phyloP scores from a whole-genome alignment of 2,329 filamentous ascomycete species.

The Lizonia empirigonia region DNA sequence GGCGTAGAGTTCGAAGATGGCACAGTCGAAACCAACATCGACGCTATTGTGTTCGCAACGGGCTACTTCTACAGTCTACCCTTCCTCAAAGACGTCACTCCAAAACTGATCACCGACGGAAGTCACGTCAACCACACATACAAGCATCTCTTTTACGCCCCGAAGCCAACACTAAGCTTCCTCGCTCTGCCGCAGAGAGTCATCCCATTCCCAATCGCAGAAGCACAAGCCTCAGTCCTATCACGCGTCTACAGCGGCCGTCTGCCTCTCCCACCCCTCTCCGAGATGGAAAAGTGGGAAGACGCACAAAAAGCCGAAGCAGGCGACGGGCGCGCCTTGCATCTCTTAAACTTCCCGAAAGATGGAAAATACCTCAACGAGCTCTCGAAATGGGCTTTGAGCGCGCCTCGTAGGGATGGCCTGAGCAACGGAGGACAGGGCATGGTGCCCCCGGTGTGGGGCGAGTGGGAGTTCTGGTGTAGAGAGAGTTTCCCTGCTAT shows the following conservation, averaged over 20 bases:
- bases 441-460: slow-evolving; percentile 75
- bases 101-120: slow-evolving; percentile 70
- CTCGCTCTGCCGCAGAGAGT: slow-evolving; percentile 76
- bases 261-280: slow-evolving; percentile 65
- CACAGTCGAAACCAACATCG: slow-evolving; percentile 68
- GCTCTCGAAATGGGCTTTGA: slow-evolving; percentile 66
- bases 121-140: slow-evolving; percentile 74
- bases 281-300: slow-evolving; percentile 75
- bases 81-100: slow-evolving; percentile 64
- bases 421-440: slow-evolving; percentile 57
- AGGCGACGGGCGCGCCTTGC: slow-evolving; percentile 59
- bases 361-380: slow-evolving; percentile 75
- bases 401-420: slow-evolving; percentile 47
- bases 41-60: slow-evolving; percentile 83
- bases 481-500: slow-evolving; percentile 71
- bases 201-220: slow-evolving; percentile 84
- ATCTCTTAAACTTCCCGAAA: slow-evolving; percentile 61
- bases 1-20: slow-evolving; percentile 72
- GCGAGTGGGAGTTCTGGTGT: slow-evolving; percentile 72
- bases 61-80: slow-evolving; percentile 87
- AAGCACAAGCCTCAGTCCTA: slow-evolving; percentile 78
- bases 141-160: slow-evolving; percentile 77
- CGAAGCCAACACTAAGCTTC: slow-evolving; percentile 79
- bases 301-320: slow-evolving; percentile 46
- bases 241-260: slow-evolving; percentile 77